Evolutionary conservation across 1,284 basidiomycete genomes (phyloP).

Genomic region (Puccinia polysora): DNA sequence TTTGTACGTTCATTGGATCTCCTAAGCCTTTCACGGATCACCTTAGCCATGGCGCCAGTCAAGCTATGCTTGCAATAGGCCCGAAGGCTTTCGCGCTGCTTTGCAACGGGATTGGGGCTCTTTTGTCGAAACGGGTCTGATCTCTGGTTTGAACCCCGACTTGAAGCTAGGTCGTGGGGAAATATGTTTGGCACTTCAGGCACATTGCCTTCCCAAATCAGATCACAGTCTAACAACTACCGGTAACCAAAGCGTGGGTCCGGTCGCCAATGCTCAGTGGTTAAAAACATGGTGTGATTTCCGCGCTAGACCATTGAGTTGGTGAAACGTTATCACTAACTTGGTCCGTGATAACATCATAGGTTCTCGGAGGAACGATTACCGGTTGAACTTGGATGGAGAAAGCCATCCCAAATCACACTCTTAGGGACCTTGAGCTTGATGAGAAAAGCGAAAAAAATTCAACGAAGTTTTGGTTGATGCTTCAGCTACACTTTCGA

Average conservation of each 20-base stretch:
- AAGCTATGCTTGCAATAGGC: not conserved
- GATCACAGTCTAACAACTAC: not conserved
- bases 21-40: not conserved
- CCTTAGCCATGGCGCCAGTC: too few species aligned
- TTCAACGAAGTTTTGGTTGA: too few species aligned
- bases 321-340: not conserved
- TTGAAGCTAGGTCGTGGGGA: conserved; percentile 22
- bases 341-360: not conserved
- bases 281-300: conserved; percentile 23
- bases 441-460: not conserved
- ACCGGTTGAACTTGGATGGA: conserved; percentile 29
- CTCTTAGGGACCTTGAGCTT: conserved; percentile 6
- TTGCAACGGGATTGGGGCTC: too few species aligned
- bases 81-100: not conserved
- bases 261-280: conserved; percentile 10
- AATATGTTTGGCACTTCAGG: conserved; percentile 26
- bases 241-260: not conserved
- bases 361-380: conserved; percentile 33
- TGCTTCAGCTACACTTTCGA: too few species aligned
- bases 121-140: too few species aligned
- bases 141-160: not conserved
- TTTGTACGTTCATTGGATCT: conserved; percentile 6
- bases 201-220: not conserved
- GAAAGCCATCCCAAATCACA: conserved; percentile 6
- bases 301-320: too few species aligned